These are phyloP conservation scores for Clarireedia monteithiana DNA, from an alignment of 2,329 filamentous ascomycete genomes.

Conservation along the genomic window DNA sequence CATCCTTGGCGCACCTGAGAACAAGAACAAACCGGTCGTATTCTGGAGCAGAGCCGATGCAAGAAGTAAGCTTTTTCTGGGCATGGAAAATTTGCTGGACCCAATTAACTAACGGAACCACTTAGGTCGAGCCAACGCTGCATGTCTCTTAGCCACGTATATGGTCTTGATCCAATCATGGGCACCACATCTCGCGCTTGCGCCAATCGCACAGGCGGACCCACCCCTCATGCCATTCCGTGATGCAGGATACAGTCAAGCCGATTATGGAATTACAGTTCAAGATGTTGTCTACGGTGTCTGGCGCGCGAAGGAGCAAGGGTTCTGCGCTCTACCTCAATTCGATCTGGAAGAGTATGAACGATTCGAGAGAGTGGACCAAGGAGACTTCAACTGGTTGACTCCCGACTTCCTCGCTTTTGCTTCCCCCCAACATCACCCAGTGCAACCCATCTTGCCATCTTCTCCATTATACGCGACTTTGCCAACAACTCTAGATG, in stretches of 20 bases:
- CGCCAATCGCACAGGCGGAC: constrained; percentile 92
- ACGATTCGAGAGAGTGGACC: constrained; percentile 88
- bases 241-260: constrained; percentile 96
- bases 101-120: constrained; percentile 21
- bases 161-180: constrained; percentile 98
- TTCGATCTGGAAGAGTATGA: constrained; percentile 98
- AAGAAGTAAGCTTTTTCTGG: constrained; percentile 56
- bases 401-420: constrained; percentile 93
- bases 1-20: constrained; percentile 83
- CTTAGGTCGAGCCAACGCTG: constrained; percentile 83
- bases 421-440: constrained; percentile 82
- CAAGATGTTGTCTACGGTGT: constrained; percentile 98
- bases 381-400: constrained; percentile 99
- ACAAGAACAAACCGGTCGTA: constrained; percentile 82
- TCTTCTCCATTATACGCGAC: constrained; percentile 66
- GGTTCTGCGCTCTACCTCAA: constrained; percentile 81
- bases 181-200: constrained; percentile 91
- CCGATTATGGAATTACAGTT: constrained; percentile 90
- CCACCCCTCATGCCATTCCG: constrained; percentile 98
- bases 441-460: constrained; percentile 63
- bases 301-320: constrained; percentile 97
- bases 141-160: constrained; percentile 92
- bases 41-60: constrained; percentile 94
- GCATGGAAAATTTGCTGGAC: constrained; percentile 9
- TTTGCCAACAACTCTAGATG: constrained; percentile 68